phyloP scores from a whole-genome alignment of 169 alveolate species.

The Eimeria tenella region DNA sequence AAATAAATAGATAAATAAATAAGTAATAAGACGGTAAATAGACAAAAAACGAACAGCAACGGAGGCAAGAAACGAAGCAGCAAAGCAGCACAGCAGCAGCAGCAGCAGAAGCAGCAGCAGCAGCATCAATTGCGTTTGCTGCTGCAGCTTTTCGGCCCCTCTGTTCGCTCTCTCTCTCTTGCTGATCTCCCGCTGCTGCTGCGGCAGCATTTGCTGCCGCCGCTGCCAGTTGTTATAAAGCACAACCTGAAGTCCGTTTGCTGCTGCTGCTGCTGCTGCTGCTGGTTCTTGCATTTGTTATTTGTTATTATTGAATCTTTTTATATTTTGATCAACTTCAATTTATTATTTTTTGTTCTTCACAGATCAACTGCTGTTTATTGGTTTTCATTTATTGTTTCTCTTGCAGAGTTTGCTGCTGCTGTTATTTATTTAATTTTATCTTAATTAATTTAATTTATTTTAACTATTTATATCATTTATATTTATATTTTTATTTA shows the following conservation, averaged over 20 bases:
- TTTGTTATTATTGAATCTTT: neutral
- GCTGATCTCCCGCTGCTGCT: slow-evolving; percentile 59
- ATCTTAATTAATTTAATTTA: too few species aligned
- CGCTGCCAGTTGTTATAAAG: slow-evolving; percentile 20
- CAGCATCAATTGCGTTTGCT: neutral
- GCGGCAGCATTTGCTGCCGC: slow-evolving; percentile 47
- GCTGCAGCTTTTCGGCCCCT: slow-evolving; percentile 4
- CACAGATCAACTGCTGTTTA: too few species aligned
- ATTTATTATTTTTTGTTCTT: too few species aligned
- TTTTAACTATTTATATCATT: too few species aligned
- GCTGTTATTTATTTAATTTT: too few species aligned
- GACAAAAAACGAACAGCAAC: neutral
- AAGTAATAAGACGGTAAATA: too few species aligned
- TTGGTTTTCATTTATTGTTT: too few species aligned
- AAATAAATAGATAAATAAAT: too few species aligned
- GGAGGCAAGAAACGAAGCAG: neutral
- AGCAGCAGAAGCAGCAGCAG: slow-evolving; percentile 25
- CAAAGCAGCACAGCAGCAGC: neutral
- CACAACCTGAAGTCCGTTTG: neutral
- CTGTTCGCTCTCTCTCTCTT: neutral
- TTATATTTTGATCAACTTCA: too few species aligned
- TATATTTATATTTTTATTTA: too few species aligned
- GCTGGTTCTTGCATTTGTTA: neutral
- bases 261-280: slow-evolving; percentile 6
- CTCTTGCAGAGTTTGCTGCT: too few species aligned